Conservation (phyloP, 2,329 filamentous ascomycete genomes). For the Aquanectria penicillioides region DNA sequence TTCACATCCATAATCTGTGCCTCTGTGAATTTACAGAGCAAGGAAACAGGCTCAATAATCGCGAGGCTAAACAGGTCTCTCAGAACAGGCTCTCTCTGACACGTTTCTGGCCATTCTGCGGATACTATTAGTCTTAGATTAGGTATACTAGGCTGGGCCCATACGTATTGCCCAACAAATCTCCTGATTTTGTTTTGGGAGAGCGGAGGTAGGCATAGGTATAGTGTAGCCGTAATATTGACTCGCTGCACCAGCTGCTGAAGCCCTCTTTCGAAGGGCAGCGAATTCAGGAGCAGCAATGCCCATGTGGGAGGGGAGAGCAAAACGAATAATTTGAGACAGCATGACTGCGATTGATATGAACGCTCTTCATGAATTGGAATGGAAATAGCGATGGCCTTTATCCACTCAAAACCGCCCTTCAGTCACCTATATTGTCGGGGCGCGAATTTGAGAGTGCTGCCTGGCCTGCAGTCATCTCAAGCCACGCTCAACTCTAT, state of each 20-base stretch:
- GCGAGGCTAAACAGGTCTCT: not conserved
- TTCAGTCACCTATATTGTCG: too few relatives aligned
- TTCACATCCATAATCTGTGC: constrained; percentile 2
- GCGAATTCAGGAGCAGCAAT: constrained; percentile 26
- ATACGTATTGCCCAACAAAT: constrained; percentile 33
- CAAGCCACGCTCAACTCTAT: too few relatives aligned
- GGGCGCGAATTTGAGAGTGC: too few relatives aligned
- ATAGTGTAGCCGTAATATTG: constrained; percentile 33
- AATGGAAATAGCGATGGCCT: too few relatives aligned
- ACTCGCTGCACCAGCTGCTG: constrained; percentile 19
- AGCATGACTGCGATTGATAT: too few relatives aligned
- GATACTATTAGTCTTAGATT: not conserved
- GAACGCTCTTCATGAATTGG: too few relatives aligned
- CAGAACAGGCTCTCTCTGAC: not conserved
- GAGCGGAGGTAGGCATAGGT: not conserved
- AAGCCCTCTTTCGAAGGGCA: constrained; percentile 19
- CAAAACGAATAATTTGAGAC: constrained; percentile 31
- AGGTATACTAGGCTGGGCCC: not conserved
- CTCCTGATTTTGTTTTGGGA: constrained; percentile 30
- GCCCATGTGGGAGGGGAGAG: constrained; percentile 12
- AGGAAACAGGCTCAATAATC: not conserved
- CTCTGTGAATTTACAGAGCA: constrained; percentile 10
- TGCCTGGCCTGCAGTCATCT: too few relatives aligned
- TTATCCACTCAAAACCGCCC: too few relatives aligned
- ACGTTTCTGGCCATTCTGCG: constrained; percentile 21